These are phyloP conservation scores for Rhizopogon vulgaris DNA, from an alignment of 768 basidiomycete genomes.

Conservation along the genomic window DNA sequence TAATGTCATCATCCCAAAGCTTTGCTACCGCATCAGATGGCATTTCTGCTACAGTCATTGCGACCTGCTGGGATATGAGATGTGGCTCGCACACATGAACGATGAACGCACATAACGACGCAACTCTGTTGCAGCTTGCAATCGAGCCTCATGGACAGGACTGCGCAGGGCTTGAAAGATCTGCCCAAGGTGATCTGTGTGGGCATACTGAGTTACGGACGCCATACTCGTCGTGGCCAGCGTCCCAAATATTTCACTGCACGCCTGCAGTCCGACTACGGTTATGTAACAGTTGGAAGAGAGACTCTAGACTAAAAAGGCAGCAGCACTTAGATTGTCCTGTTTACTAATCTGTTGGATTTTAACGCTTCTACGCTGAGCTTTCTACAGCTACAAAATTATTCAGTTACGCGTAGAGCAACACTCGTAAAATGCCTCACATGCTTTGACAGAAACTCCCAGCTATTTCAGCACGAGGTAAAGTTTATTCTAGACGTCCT, in stretches of 20 bases:
- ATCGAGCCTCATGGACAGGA: conserved; percentile 57
- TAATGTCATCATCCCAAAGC: conserved; percentile 83
- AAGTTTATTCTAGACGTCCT: too few species aligned
- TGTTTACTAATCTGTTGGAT: conserved; percentile 26
- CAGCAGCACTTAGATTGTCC: conserved; percentile 2
- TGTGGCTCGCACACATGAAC: conserved; percentile 4
- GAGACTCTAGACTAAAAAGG: not conserved
- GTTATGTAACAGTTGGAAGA: not conserved
- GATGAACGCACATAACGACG: conserved; percentile 59
- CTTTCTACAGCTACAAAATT: too few species aligned
- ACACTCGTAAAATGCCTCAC: too few species aligned
- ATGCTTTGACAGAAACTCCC: too few species aligned
- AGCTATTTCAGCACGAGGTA: too few species aligned
- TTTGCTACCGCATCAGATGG: conserved; percentile 75
- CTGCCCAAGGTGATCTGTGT: conserved; percentile 54
- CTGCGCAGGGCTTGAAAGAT: conserved; percentile 66
- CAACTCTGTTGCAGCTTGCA: conserved; percentile 65
- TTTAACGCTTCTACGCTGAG: conserved; percentile 8
- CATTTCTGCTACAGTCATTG: conserved; percentile 70
- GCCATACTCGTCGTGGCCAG: conserved; percentile 43
- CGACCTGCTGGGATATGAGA: conserved; percentile 44
- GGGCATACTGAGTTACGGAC: conserved; percentile 48
- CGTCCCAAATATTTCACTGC: conserved; percentile 2
- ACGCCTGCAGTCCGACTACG: not conserved
- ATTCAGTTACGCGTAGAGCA: too few species aligned